Evolutionary conservation across 345 rosid genomes (phyloP).

Genomic region (Psidium friedrichsthalianum): DNA sequence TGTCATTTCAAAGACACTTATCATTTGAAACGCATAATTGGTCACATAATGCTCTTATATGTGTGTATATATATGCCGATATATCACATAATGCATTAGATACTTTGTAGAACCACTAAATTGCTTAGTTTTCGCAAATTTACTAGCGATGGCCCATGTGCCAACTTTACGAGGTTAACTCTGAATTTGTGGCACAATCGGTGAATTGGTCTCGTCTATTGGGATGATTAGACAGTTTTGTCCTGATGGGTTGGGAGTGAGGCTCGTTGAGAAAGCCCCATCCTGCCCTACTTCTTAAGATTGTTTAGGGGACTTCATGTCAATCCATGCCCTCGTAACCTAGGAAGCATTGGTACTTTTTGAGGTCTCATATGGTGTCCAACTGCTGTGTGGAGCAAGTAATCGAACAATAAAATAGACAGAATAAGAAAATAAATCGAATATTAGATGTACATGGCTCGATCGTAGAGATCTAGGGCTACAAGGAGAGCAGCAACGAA

Average conservation of each 20-base stretch:
- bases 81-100: not conserved
- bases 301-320: not conserved
- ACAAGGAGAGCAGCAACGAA: too few relatives aligned
- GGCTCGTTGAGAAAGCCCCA: not conserved
- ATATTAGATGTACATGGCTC: too few relatives aligned
- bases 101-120: not conserved
- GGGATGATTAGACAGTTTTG: not conserved
- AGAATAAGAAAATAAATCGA: too few relatives aligned
- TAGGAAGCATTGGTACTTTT: too few relatives aligned
- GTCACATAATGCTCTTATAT: not conserved
- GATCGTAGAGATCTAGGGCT: too few relatives aligned
- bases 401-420: too few relatives aligned
- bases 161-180: not conserved
- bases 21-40: not conserved
- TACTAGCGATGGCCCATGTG: not conserved
- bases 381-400: too few relatives aligned
- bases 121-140: not conserved
- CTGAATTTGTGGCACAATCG: not conserved
- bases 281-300: not conserved
- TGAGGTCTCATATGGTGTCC: too few relatives aligned
- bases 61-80: not conserved
- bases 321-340: not conserved
- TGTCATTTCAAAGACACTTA: not conserved
- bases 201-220: not conserved
- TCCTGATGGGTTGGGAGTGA: not conserved